phyloP scores from a whole-genome alignment of 164 flowering plant genomes.

The Vitis riparia region DNA sequence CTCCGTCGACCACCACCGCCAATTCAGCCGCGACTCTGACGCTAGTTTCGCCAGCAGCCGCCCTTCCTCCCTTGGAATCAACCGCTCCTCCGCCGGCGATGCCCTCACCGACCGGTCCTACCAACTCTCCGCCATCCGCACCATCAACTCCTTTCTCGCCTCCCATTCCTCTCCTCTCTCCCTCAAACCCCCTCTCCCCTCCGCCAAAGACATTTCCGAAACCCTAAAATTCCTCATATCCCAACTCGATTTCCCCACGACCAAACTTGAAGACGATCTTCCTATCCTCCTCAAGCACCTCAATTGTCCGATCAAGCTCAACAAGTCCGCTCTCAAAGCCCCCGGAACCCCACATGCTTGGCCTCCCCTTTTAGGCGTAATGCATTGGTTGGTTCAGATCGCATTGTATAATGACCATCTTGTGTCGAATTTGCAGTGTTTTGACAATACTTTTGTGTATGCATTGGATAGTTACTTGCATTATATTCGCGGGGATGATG shows the following conservation, averaged over 20 bases:
- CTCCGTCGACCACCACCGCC: not conserved
- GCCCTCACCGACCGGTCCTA: conserved; percentile 48
- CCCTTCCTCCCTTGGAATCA: conserved; percentile 32
- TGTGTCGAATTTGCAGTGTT: not conserved
- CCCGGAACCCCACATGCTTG: conserved; percentile 84
- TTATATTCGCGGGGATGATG: conserved; percentile 71
- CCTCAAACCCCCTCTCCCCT: conserved; percentile 58
- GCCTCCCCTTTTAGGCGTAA: conserved; percentile 60
- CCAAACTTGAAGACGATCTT: conserved; percentile 72
- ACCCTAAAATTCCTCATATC: conserved; percentile 46
- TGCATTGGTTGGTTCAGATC: conserved; percentile 89
- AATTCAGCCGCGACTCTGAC: conserved; percentile 28
- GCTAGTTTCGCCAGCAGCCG: conserved; percentile 39
- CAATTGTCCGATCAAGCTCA: conserved; percentile 67
- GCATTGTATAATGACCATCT: conserved; percentile 41
- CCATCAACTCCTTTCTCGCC: conserved; percentile 54
- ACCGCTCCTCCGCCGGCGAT: conserved; percentile 23
- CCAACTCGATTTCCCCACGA: conserved; percentile 39
- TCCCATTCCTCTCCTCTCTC: conserved; percentile 41
- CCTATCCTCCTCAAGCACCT: conserved; percentile 45
- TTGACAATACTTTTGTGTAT: conserved; percentile 12
- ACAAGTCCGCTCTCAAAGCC: conserved; percentile 64
- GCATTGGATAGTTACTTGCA: conserved; percentile 44
- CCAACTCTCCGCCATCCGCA: conserved; percentile 54
- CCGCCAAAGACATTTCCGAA: conserved; percentile 60